Percentiles rank a stretch among this genome's conserved stretches.
phyloP scores from a whole-genome alignment of 1,284 basidiomycete species.

The Apiotrichum akiyoshidainum region DNA sequence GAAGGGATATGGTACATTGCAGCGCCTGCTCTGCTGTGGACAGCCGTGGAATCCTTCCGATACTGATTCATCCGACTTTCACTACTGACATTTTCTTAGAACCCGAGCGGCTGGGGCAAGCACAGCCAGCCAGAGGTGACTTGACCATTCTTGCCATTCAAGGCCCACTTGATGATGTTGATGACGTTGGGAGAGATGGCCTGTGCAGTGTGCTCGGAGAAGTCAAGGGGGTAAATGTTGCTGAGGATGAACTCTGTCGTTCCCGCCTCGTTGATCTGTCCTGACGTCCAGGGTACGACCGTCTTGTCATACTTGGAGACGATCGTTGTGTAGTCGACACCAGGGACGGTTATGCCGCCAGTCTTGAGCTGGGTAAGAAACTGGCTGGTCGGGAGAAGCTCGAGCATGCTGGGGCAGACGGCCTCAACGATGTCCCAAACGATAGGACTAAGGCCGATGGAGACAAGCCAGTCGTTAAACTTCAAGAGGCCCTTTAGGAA shows the following conservation, averaged over 20 bases:
- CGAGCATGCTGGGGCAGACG: conserved; percentile 1
- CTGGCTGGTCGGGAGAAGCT: not conserved
- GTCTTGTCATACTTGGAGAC: not conserved
- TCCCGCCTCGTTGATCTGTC: not conserved
- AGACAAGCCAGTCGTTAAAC: too few relatives aligned
- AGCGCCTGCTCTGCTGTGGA: too few relatives aligned
- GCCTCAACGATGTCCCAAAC: not conserved
- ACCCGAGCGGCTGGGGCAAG: too few relatives aligned
- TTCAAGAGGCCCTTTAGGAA: not conserved
- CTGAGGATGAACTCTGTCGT: not conserved
- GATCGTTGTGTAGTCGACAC: conserved; percentile 4
- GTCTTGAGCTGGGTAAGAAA: conserved; percentile 3
- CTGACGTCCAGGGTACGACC: not conserved
- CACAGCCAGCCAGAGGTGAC: too few relatives aligned
- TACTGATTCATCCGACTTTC: too few relatives aligned
- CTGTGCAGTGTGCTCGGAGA: conserved; percentile 1
- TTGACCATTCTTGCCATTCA: not conserved
- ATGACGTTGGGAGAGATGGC: conserved; percentile 10
- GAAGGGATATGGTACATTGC: too few relatives aligned
- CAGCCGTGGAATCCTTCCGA: too few relatives aligned
- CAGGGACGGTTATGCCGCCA: conserved; percentile 2
- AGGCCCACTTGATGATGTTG: conserved; percentile 8
- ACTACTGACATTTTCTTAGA: too few relatives aligned
- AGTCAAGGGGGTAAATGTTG: not conserved
- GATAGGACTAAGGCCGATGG: not conserved